A percentile compares a stretch with the other conserved stretches of the same genome.
phyloP scores from a whole-genome alignment of 2,329 filamentous ascomycete species.

The Cytospora schulzeri region DNA sequence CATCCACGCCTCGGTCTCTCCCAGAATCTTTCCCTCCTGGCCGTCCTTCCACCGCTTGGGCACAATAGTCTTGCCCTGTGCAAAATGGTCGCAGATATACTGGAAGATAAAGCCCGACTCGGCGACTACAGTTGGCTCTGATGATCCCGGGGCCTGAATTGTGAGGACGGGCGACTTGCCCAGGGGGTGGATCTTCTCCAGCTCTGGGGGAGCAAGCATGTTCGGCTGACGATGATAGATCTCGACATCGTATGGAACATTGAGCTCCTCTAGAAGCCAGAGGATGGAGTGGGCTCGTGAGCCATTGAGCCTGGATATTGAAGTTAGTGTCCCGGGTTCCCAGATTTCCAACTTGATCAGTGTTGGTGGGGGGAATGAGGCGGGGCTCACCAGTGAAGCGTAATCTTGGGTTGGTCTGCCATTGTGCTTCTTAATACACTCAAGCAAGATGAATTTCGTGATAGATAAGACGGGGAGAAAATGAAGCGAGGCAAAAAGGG shows the following conservation, averaged over 20 bases:
- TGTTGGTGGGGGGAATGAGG: background rate
- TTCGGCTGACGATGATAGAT: constrained; percentile 68
- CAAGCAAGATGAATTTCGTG: background rate
- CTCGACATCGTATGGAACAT: constrained; percentile 77
- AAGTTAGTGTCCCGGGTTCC: constrained; percentile 1
- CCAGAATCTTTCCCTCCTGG: constrained; percentile 58
- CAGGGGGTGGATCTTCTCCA: constrained; percentile 78
- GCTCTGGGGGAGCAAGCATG: constrained; percentile 70
- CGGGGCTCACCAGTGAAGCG: constrained; percentile 30
- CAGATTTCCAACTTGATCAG: background rate
- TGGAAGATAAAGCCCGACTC: constrained; percentile 82
- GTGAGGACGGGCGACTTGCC: constrained; percentile 84
- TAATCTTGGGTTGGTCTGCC: constrained; percentile 29
- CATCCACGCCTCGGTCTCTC: constrained; percentile 63
- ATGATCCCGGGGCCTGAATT: constrained; percentile 49
- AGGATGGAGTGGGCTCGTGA: constrained; percentile 82
- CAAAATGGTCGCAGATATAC: constrained; percentile 73
- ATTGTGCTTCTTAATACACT: background rate
- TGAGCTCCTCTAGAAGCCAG: constrained; percentile 84
- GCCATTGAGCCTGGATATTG: constrained; percentile 69
- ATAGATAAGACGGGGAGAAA: background rate
- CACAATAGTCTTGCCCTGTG: constrained; percentile 48
- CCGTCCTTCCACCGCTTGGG: constrained; percentile 59
- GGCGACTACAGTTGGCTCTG: constrained; percentile 64
- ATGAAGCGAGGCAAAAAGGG: background rate